These are phyloP conservation scores for Picea engelmannii DNA, from an alignment of 83 land plant genomes.

Conservation along the genomic window DNA sequence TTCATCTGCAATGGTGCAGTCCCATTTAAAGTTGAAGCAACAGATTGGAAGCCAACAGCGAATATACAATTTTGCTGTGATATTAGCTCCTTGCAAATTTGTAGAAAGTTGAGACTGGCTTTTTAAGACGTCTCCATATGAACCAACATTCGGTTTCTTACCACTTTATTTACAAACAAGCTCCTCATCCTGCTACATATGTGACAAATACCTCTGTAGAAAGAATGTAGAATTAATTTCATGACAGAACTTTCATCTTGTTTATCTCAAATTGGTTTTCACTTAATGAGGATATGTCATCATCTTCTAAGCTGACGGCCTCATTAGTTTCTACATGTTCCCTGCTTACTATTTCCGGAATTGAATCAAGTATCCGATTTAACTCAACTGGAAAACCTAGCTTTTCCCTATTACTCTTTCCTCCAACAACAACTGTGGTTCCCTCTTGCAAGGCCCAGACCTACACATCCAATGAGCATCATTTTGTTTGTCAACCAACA, in stretches of 20 bases:
- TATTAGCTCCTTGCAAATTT: background rate
- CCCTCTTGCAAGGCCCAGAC: conserved; percentile 98
- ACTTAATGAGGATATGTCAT: conserved; percentile 2
- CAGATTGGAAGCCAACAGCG: background rate
- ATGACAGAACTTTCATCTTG: background rate
- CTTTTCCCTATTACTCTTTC: conserved; percentile 89
- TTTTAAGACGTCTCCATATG: background rate
- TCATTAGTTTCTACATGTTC: background rate
- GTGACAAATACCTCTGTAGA: background rate
- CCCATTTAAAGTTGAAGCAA: background rate
- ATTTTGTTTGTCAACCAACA: background rate
- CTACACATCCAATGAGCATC: conserved; percentile 29
- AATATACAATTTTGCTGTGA: background rate
- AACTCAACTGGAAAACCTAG: conserved; percentile 72
- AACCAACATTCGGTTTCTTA: background rate
- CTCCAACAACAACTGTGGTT: conserved; percentile 77
- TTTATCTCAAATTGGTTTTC: background rate
- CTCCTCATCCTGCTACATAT: background rate
- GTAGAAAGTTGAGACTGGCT: background rate
- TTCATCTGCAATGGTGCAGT: background rate
- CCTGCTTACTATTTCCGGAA: conserved; percentile 71
- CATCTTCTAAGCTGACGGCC: background rate
- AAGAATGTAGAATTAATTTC: background rate
- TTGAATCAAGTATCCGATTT: conserved; percentile 73
- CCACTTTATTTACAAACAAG: background rate